Base-by-base conservation (phyloP, 163 green algal genomes). In the Scenedesmus sp. region DNA sequence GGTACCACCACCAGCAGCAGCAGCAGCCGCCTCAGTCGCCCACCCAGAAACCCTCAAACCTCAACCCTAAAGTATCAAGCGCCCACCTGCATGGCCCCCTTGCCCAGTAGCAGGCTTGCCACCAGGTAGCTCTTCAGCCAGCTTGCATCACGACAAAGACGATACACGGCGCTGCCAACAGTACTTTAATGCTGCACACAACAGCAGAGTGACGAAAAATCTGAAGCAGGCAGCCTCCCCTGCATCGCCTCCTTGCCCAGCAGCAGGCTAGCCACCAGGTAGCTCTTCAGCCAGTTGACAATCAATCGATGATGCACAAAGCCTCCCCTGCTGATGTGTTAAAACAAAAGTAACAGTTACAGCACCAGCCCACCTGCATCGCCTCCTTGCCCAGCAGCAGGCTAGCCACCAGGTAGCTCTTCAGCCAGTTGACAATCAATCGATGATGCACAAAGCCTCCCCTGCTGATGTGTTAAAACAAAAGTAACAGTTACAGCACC, bases 81-180 rank as follows among this genome's bases (percentile, higher is more conserved):
- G 56, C 86, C 3, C 56, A 91, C 86, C 86, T 91, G 86, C 86
- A 84, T 91, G 15, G 46, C 67, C 67, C 74, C 73, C 55, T 86
- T 86, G 86, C 66, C 56, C 23, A 93, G 84, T 60, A 95, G 57
- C 66, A 96, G 91, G 16, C 85, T 52, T 1, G 89, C 85, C 9
- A 92, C 93, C 90, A 94, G 87, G 89, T 96, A 96, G 89, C 70
- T 92, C 91, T 96, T 96, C 64, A 93, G 82, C 95, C 95, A 96
- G 8, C 64, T 55, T 26, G 62, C 85, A 70, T 90, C 85, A 64
- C 74, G 74, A 6, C 13, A 23, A 59, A 91, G 76, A 18, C 88
- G n/a, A n/a, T n/a, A n/a, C n/a, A n/a, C n/a, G n/a, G n/a, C n/a
- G n/a, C n/a, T n/a, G n/a, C n/a, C n/a, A n/a, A n/a, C n/a, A n/a